Conservation (phyloP, 257 asterid genomes). For the Solanum paucissectum region DNA sequence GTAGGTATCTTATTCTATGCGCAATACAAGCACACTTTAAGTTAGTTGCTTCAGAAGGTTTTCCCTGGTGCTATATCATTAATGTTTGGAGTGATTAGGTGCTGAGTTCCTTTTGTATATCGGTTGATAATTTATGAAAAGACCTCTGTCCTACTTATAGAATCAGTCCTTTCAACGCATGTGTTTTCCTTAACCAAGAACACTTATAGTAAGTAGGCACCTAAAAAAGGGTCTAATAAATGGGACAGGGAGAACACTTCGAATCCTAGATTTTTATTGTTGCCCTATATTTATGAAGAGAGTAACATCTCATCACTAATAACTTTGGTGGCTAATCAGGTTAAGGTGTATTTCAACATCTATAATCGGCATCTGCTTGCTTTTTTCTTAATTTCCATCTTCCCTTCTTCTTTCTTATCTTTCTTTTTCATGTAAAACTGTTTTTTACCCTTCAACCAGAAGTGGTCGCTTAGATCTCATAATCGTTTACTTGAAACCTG, state of each 20-base stretch:
- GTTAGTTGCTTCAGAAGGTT: neutral
- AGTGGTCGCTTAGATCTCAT: neutral
- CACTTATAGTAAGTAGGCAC: neutral
- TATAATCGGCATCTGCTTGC: neutral
- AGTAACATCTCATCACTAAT: neutral
- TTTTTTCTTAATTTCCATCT: neutral
- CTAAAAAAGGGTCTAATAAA: neutral
- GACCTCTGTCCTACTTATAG: neutral
- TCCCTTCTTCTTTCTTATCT: neutral
- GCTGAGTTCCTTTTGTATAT: neutral
- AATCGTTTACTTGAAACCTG: neutral
- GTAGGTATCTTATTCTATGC: slow-evolving; percentile 84
- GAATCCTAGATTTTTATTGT: neutral
- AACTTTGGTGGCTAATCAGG: neutral
- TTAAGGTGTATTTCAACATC: neutral
- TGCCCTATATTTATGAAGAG: neutral
- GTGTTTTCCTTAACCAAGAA: neutral
- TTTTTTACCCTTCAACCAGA: neutral
- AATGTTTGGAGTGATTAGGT: neutral
- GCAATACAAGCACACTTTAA: neutral
- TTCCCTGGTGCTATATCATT: neutral
- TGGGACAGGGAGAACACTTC: neutral
- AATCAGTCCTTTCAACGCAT: neutral
- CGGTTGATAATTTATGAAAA: neutral
- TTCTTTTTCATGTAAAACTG: neutral